Conservation (phyloP, 2,329 filamentous ascomycete genomes). For the Claviceps purpurea region DNA sequence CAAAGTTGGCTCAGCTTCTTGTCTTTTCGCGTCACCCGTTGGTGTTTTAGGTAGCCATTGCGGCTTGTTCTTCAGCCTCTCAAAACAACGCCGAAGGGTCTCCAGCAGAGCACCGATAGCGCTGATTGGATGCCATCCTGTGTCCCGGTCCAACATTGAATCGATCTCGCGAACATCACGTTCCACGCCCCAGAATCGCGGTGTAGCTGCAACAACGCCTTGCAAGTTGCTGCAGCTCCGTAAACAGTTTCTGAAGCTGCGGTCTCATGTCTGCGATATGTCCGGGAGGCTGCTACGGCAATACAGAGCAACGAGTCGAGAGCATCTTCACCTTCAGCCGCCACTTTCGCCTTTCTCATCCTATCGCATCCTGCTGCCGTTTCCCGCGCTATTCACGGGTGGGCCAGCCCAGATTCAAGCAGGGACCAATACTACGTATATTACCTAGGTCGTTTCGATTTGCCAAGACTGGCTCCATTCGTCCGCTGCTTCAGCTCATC, state of each 20-base stretch:
- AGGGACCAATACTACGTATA: not conserved
- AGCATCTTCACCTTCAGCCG: slow-evolving; percentile 1
- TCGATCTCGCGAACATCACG: not conserved
- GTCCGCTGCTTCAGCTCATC: not conserved
- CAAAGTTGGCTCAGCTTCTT: not conserved
- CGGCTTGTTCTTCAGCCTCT: not conserved
- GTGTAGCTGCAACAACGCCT: too few relatives aligned
- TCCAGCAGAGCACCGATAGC: not conserved
- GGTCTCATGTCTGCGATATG: not conserved
- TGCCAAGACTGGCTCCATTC: slow-evolving; percentile 1
- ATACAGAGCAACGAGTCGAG: slow-evolving; percentile 3
- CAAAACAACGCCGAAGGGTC: not conserved
- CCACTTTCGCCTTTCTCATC: not conserved
- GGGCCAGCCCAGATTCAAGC: not conserved
- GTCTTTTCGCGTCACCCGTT: not conserved
- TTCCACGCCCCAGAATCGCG: not conserved
- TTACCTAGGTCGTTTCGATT: not conserved
- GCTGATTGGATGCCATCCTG: not conserved
- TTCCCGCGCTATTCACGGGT: not conserved
- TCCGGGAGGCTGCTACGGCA: slow-evolving; percentile 2
- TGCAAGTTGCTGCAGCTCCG: too few relatives aligned
- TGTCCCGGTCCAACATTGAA: not conserved
- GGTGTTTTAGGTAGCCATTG: not conserved
- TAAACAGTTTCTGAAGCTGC: not conserved
- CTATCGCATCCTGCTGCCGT: not conserved